A percentile compares a stretch with the other conserved stretches of the same genome.
These are phyloP conservation scores for Avena atlantica DNA, from an alignment of 176 grass and related monocot genomes.

Conservation along the genomic window DNA sequence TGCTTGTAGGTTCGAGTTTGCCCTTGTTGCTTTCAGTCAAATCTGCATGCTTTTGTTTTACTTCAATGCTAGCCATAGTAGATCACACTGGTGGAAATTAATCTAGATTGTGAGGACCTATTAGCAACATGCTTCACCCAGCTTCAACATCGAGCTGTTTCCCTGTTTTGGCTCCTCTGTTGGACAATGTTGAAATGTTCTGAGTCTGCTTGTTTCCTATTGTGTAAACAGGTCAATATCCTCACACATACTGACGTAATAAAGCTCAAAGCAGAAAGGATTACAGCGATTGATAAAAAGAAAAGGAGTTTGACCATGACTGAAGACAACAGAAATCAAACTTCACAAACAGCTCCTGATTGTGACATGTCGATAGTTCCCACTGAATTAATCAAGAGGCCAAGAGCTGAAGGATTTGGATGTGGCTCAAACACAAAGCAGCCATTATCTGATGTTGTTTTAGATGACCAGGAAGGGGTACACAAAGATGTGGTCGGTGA, in stretches of 20 bases:
- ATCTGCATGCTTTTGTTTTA: background rate
- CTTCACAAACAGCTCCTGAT: background rate
- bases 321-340: background rate
- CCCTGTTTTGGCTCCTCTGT: background rate
- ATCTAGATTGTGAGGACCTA: background rate
- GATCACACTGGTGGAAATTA: background rate
- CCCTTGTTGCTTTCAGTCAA: background rate
- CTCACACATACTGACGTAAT: conserved; percentile 80
- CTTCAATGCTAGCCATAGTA: background rate
- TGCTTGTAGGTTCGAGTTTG: background rate
- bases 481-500: background rate
- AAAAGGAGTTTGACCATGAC: conserved; percentile 6
- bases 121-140: background rate
- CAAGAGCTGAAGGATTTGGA: background rate
- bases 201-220: conserved; percentile 6
- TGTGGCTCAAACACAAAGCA: background rate
- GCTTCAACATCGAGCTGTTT: background rate
- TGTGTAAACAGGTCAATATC: conserved; percentile 72
- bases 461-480: background rate
- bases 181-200: background rate
- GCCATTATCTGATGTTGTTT: background rate
- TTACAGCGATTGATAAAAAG: conserved; percentile 54
- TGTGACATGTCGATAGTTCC: background rate
- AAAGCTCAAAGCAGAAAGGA: conserved; percentile 43
- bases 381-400: background rate